These are phyloP conservation scores for Cajanus cajan DNA, from an alignment of 306 rosid species.

Conservation along the genomic window DNA sequence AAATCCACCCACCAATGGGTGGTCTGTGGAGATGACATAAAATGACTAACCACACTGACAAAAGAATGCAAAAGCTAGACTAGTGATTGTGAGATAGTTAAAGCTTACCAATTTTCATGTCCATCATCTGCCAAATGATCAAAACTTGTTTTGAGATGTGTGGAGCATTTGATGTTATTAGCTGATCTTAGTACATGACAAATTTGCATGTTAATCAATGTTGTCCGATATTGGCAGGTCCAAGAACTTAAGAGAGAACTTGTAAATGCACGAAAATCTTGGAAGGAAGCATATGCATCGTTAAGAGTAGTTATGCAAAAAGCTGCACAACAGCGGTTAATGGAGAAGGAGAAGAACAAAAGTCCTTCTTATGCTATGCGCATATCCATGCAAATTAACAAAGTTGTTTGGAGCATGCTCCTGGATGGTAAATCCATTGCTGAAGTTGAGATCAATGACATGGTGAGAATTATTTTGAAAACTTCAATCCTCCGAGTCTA, in stretches of 20 bases:
- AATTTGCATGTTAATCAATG: constrained; percentile 25
- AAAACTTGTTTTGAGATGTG: constrained; percentile 11
- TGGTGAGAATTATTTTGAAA: constrained; percentile 62
- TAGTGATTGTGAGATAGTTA: background rate
- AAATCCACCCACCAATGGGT: background rate
- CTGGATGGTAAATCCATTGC: constrained; percentile 93
- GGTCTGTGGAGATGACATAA: background rate
- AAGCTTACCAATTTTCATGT: background rate
- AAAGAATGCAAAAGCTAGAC: background rate
- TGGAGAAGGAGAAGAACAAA: constrained; percentile 95
- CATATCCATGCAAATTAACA: constrained; percentile 72
- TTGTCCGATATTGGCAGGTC: constrained; percentile 55
- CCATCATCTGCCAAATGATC: background rate
- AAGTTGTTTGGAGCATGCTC: constrained; percentile 99
- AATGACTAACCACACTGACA: background rate
- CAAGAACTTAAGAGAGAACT: constrained; percentile 85
- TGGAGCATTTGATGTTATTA: background rate
- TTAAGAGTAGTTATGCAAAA: constrained; percentile 70
- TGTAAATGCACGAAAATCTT: constrained; percentile 56
- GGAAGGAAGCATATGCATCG: constrained; percentile 78
- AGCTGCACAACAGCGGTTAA: constrained; percentile 68
- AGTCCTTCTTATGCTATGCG: constrained; percentile 94
- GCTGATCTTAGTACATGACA: constrained; percentile 21
- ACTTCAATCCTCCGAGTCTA: background rate
- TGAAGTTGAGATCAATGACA: constrained; percentile 89